Base-by-base conservation (phyloP, 2,329 filamentous ascomycete genomes). In the Thelonectria rubi region DNA sequence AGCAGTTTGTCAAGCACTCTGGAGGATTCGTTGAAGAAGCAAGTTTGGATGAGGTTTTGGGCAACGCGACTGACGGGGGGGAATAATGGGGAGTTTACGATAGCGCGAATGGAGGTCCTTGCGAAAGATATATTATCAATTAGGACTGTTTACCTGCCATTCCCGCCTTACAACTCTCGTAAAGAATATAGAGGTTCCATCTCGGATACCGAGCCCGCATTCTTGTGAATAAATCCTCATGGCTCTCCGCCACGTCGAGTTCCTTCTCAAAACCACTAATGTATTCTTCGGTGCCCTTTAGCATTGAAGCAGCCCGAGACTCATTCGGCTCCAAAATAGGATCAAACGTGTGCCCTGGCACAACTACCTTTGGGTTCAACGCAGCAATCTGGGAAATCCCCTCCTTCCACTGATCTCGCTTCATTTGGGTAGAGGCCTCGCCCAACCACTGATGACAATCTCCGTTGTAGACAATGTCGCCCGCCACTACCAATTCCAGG, bases 381-480 rank as follows among this genome's bases (percentile, higher is more conserved):
- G 39, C 47, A 3, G 55, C 47, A 34, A 57, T 51, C 5, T 57
- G 26, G 3, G 37, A 50, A 9, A 57, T 17, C 2, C 24, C 39
- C 18, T 50, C 1, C 1, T 39, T n/a, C 48, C 55, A 58, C 8
- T 56, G 21, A 12, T 20, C 24, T 14, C 40, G 40, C 12, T 20
- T 46, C 42, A 45, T 18, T 30, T 18, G 12, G 9, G 40, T 40
- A 12, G 10, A 21, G 2, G 40, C 48, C 15, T 52, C 55, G 15
- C 48, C 55, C 9, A 58, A n/a, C 30, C 30, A 58, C 17, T 58
- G 48, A 15, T 58, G 30, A 2, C 48, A 52, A 24, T 58, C 55
- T 8, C 48, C 55, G 11, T 58, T 52, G n/a, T 58, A 58, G 17
- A 58, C 55, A 14, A 58, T 52, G 14, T 58, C 55, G 14, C 55